These are phyloP conservation scores for Magnolia officinalis DNA, from an alignment of 164 flowering plant genomes.

Conservation along the genomic window DNA sequence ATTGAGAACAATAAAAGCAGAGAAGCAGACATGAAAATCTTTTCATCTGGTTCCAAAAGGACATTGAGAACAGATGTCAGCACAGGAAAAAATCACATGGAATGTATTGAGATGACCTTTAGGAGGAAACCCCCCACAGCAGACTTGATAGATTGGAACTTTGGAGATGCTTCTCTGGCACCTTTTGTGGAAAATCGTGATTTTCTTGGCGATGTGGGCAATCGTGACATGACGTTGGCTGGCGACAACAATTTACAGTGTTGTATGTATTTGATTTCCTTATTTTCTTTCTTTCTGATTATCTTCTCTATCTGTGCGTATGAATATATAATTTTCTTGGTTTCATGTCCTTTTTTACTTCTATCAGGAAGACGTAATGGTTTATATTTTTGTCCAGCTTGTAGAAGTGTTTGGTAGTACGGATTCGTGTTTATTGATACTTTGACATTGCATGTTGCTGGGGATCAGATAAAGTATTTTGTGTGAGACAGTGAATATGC, in stretches of 20 bases:
- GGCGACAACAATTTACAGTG: neutral
- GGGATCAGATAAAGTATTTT: no score
- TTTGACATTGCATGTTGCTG: no score
- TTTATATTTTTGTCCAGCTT: no score
- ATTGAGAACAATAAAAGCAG: constrained; percentile 6
- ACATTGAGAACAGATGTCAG: neutral
- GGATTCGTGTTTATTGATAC: no score
- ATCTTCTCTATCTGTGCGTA: neutral
- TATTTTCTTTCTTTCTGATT: constrained; percentile 1
- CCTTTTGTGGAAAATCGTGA: neutral
- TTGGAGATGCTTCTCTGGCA: constrained; percentile 14
- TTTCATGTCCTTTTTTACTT: neutral
- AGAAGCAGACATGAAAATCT: constrained; percentile 12
- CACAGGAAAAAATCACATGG: constrained; percentile 12
- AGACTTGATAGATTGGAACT: constrained; percentile 18
- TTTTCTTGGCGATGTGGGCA: constrained; percentile 12
- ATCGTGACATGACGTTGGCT: constrained; percentile 8
- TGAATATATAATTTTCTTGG: neutral
- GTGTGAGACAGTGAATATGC: no score
- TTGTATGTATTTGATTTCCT: constrained; percentile 9
- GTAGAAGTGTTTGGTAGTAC: no score
- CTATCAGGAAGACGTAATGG: neutral
- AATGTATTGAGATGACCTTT: constrained; percentile 40
- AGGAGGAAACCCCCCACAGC: constrained; percentile 43
- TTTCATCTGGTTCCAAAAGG: constrained; percentile 11